phyloP scores from a whole-genome alignment of 2,329 filamentous ascomycete genomes.

The Epicoccum nigrum region DNA sequence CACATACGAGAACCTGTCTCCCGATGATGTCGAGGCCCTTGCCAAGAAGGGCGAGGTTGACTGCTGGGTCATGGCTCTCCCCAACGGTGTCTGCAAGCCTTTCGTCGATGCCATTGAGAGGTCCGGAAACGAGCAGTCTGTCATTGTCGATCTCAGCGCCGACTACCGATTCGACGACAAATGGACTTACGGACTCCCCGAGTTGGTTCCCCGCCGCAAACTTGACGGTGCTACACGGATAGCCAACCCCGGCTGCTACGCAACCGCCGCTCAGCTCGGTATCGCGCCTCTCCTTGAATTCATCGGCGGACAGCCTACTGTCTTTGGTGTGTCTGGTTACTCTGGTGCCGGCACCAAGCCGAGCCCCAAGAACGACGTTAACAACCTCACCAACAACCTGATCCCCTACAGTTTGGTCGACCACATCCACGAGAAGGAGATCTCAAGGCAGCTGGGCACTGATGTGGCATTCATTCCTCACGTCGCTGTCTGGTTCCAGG shows the following conservation, averaged over 20 bases:
- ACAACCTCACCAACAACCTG: constrained; percentile 82
- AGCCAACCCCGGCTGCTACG: constrained; percentile 92
- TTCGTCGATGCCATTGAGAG: constrained; percentile 88
- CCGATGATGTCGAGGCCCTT: constrained; percentile 86
- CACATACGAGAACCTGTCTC: constrained; percentile 85
- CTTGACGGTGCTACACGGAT: constrained; percentile 83
- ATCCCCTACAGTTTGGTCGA: constrained; percentile 91
- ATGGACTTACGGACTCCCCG: constrained; percentile 91
- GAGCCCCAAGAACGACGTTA: constrained; percentile 89
- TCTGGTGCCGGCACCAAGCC: constrained; percentile 95
- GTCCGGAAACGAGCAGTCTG: constrained; percentile 66
- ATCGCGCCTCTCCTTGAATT: constrained; percentile 82
- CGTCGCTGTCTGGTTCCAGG: constrained; percentile 96
- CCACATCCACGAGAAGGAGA: constrained; percentile 94
- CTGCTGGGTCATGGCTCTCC: constrained; percentile 97
- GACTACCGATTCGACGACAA: constrained; percentile 88
- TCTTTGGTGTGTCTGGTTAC: constrained; percentile 93
- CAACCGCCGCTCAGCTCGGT: constrained; percentile 88
- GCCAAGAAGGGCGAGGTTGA: constrained; percentile 85
- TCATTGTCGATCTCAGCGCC: constrained; percentile 94
- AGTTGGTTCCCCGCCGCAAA: constrained; percentile 76
- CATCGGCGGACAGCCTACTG: constrained; percentile 77
- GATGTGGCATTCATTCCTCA: constrained; percentile 88
- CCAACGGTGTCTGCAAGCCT: constrained; percentile 92
- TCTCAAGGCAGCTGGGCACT: constrained; percentile 75